Evolutionary conservation across 176 grass and related monocot genomes (phyloP).

Genomic region (Avena insularis): DNA sequence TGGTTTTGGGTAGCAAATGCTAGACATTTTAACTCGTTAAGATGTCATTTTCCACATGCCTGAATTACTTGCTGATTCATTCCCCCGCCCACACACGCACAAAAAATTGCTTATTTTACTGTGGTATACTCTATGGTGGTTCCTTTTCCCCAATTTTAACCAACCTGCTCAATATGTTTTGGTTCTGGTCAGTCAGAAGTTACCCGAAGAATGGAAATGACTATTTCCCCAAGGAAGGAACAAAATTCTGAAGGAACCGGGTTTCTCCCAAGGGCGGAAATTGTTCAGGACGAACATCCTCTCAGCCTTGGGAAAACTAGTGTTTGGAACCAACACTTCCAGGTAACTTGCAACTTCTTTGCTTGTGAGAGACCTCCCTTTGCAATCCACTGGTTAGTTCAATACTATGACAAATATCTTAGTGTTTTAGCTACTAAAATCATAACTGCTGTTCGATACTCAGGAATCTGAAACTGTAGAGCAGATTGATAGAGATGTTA

Average conservation of each 20-base stretch:
- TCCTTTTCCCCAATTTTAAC: conserved; percentile 15
- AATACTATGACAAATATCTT: conserved; percentile 8
- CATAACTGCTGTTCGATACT: conserved; percentile 26
- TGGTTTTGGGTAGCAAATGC: background rate
- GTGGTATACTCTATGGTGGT: background rate
- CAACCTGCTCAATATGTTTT: conserved; percentile 41
- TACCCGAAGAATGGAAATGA: conserved; percentile 83
- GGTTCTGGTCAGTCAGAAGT: conserved; percentile 90
- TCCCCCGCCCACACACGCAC: background rate
- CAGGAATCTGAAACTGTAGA: conserved; percentile 92
- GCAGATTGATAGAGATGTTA: conserved; percentile 99
- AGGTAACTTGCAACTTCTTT: conserved; percentile 65
- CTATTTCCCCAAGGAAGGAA: conserved; percentile 58
- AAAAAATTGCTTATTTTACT: background rate
- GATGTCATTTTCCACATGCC: background rate
- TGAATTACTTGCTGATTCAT: background rate
- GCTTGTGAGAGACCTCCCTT: conserved; percentile 1
- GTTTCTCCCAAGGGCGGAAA: conserved; percentile 76
- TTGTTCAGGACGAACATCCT: conserved; percentile 86
- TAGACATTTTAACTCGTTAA: background rate
- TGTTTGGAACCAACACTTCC: conserved; percentile 97
- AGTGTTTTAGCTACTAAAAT: conserved; percentile 37
- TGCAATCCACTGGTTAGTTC: background rate
- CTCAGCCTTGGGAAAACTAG: conserved; percentile 90
- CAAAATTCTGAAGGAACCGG: conserved; percentile 63